Evolutionary conservation across 805 yeast genomes (phyloP).

Genomic region (Candida taoyuanica): DNA sequence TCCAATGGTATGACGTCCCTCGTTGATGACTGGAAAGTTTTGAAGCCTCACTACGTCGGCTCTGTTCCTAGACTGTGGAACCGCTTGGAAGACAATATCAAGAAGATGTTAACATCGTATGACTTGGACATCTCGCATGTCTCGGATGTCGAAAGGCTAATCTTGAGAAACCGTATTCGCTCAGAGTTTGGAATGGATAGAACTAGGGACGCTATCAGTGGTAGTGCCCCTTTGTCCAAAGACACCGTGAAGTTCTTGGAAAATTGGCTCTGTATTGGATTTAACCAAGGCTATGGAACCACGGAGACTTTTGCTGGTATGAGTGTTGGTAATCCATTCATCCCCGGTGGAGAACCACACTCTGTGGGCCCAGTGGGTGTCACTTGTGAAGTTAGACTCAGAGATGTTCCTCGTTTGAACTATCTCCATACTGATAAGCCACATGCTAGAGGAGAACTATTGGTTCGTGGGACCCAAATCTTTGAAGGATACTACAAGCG

Average conservation of each 20-base stretch:
- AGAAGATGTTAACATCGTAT: constrained; percentile 25
- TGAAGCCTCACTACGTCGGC: constrained; percentile 42
- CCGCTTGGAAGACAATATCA: constrained; percentile 46
- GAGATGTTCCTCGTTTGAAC: constrained; percentile 45
- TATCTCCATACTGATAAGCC: constrained; percentile 25
- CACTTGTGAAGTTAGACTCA: constrained; percentile 43
- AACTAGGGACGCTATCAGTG: constrained; percentile 30
- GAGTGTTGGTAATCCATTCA: constrained; percentile 26
- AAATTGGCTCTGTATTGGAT: constrained; percentile 43
- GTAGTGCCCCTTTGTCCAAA: constrained; percentile 59
- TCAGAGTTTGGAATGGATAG: constrained; percentile 36
- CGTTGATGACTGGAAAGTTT: constrained; percentile 43
- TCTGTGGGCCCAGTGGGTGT: constrained; percentile 39
- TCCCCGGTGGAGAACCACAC: neutral
- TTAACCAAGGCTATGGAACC: constrained; percentile 49
- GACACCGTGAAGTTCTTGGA: constrained; percentile 51
- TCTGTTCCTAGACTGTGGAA: constrained; percentile 54
- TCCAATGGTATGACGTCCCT: constrained; percentile 38
- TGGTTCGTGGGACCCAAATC: constrained; percentile 51
- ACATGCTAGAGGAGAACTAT: constrained; percentile 41
- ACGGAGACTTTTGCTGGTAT: constrained; percentile 51
- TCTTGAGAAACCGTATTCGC: constrained; percentile 25
- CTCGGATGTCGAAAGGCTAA: constrained; percentile 30
- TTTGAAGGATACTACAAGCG: constrained; percentile 46
- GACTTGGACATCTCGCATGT: constrained; percentile 1